A percentile compares a stretch with the other conserved stretches of the same genome.
Evolutionary conservation across 768 basidiomycete genomes (phyloP).

Genomic region (Rhodotorula graminis): DNA sequence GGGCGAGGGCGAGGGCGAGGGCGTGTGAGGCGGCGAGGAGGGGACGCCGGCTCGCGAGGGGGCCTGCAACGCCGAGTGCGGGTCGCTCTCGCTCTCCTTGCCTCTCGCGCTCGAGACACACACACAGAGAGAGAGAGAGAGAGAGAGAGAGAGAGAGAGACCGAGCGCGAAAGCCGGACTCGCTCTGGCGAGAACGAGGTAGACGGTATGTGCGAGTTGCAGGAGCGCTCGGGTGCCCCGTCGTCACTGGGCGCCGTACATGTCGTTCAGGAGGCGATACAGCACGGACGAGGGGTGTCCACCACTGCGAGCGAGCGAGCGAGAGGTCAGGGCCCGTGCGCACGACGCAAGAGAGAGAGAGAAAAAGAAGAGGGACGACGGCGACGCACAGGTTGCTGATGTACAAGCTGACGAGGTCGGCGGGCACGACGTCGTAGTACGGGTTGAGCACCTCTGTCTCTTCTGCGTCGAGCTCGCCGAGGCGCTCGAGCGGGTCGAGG

Average conservation of each 20-base stretch:
- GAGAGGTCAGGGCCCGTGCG: no score
- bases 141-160: no score
- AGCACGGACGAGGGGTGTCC: constrained; percentile 95
- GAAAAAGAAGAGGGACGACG: no score
- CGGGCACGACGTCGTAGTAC: constrained; percentile 92
- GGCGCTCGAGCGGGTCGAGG: neutral
- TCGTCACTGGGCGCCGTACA: constrained; percentile 26
- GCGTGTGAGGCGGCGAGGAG: no score
- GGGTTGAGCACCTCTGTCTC: constrained; percentile 91
- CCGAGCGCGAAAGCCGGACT: no score
- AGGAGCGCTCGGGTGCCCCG: no score
- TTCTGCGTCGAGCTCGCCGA: constrained; percentile 53
- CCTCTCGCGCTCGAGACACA: no score
- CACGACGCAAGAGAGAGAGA: neutral
- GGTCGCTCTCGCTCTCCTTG: no score
- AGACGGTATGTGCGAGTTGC: neutral
- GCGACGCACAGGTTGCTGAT: constrained; percentile 89
- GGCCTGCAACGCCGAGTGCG: no score
- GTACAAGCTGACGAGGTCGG: constrained; percentile 85
- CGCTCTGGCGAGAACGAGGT: neutral
- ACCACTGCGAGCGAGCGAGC: constrained; percentile 56
- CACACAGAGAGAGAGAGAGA: no score
- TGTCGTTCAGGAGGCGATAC: constrained; percentile 54
- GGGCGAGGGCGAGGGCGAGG: no score
- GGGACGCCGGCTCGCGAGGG: no score